These are phyloP conservation scores for Flueggea neowawraea DNA, from an alignment of 441 rosid species.

Conservation along the genomic window DNA sequence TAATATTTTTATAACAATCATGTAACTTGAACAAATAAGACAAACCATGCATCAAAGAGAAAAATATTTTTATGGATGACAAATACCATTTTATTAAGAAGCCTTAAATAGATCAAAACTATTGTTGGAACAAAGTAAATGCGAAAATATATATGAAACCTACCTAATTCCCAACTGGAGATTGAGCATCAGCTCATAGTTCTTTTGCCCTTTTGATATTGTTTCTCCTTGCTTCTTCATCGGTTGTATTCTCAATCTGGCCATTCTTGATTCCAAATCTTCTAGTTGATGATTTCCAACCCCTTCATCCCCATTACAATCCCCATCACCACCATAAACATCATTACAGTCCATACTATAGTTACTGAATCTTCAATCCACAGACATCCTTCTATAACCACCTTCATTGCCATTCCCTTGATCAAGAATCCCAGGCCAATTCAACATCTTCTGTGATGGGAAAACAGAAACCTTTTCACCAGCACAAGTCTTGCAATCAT, in stretches of 20 bases:
- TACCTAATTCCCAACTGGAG: conserved; percentile 98
- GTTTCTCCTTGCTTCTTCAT: conserved; percentile 77
- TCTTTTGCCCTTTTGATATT: conserved; percentile 89
- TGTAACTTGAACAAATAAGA: too few species aligned
- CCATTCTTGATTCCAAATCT: conserved; percentile 27
- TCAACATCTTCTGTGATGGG: conserved; percentile 83
- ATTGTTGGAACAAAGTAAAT: conserved; percentile 8
- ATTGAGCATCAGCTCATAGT: conserved; percentile 96
- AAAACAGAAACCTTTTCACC: conserved; percentile 57
- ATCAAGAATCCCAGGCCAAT: conserved; percentile 35
- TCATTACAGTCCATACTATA: conserved; percentile 20
- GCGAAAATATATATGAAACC: conserved; percentile 8
- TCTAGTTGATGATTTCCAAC: conserved; percentile 36
- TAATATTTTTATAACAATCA: too few species aligned
- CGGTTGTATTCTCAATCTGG: conserved; percentile 41
- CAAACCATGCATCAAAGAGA: too few species aligned
- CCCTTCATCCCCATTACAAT: conserved; percentile 38
- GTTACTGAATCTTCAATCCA: conserved; percentile 61
- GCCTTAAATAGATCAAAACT: background rate
- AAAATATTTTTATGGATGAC: too few species aligned
- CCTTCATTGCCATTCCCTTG: conserved; percentile 25
- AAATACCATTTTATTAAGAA: too few species aligned
- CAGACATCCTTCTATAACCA: conserved; percentile 47
- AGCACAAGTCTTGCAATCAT: conserved; percentile 47
- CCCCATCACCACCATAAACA: conserved; percentile 24